Percentiles rank a stretch among this genome's conserved stretches.
These are phyloP conservation scores for Eucalyptus erythrocorys DNA, from an alignment of 345 rosid species.

Conservation along the genomic window DNA sequence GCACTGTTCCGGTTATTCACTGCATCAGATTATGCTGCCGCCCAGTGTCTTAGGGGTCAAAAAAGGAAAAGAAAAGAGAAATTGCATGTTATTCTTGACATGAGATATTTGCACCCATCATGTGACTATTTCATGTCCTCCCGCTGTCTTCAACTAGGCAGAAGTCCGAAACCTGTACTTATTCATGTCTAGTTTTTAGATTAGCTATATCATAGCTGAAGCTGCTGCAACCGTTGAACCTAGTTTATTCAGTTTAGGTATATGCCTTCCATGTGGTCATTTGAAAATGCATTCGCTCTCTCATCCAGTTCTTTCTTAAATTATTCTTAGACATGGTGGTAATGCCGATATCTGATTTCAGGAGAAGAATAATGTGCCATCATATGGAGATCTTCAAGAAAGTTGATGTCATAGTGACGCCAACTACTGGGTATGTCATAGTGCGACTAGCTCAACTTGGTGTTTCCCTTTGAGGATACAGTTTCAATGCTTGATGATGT, in stretches of 20 bases:
- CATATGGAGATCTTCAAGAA: slow-evolving; percentile 78
- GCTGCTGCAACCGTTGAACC: neutral
- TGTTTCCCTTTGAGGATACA: neutral
- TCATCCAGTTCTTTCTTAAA: neutral
- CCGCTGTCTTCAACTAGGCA: neutral
- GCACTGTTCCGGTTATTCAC: slow-evolving; percentile 65
- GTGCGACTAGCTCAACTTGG: neutral
- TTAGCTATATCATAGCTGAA: neutral
- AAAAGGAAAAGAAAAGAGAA: neutral
- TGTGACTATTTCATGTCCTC: neutral
- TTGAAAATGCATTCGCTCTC: neutral
- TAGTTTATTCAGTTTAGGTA: neutral
- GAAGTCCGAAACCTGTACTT: neutral
- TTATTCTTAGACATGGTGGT: neutral
- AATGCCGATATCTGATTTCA: slow-evolving; percentile 5
- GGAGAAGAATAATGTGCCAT: slow-evolving; percentile 70
- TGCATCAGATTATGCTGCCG: slow-evolving; percentile 64
- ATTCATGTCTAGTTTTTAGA: neutral
- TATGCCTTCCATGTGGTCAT: neutral
- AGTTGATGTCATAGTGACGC: slow-evolving; percentile 79
- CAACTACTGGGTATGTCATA: slow-evolving; percentile 59
- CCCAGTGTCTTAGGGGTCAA: slow-evolving; percentile 52
- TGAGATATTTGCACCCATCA: neutral
- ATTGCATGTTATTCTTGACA: neutral
- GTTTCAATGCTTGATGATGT: neutral